Conservation (phyloP, 1,284 basidiomycete genomes). For the Sporisorium scitamineum region DNA sequence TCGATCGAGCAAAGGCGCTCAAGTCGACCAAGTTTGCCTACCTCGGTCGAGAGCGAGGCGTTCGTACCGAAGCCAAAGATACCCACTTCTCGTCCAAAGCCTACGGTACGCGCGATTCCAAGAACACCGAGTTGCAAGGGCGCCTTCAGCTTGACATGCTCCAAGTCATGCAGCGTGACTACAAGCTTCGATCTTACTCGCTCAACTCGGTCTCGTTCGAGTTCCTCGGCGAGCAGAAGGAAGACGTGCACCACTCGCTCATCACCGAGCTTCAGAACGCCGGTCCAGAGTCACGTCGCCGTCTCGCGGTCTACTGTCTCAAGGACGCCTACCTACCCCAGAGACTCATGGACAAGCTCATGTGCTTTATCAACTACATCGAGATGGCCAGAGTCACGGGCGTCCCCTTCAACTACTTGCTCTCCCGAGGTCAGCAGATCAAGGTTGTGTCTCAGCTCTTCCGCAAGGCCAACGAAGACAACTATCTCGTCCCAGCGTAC, state of each 20-base stretch:
- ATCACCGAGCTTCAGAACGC: slow-evolving; percentile 69
- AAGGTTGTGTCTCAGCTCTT: slow-evolving; percentile 69
- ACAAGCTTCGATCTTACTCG: slow-evolving; percentile 68
- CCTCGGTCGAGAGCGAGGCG: slow-evolving; percentile 63
- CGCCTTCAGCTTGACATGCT: slow-evolving; percentile 69
- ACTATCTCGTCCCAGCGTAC: slow-evolving; percentile 67
- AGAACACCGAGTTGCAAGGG: slow-evolving; percentile 67
- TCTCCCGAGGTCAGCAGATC: slow-evolving; percentile 69
- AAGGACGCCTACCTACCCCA: slow-evolving; percentile 69
- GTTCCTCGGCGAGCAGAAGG: slow-evolving; percentile 68
- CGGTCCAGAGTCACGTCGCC: slow-evolving; percentile 66
- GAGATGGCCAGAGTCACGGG: slow-evolving; percentile 69
- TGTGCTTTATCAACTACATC: slow-evolving; percentile 70
- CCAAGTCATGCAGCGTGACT: slow-evolving; percentile 69
- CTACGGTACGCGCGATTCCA: slow-evolving; percentile 68
- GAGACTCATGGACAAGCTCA: slow-evolving; percentile 68
- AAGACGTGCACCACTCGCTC: slow-evolving; percentile 68
- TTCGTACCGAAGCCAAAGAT: slow-evolving; percentile 67
- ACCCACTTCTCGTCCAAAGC: slow-evolving; percentile 69
- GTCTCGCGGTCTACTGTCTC: slow-evolving; percentile 68
- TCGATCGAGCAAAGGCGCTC: slow-evolving; percentile 67
- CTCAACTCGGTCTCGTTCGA: slow-evolving; percentile 69
- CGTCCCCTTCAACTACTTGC: slow-evolving; percentile 69
- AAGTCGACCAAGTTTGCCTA: slow-evolving; percentile 65
- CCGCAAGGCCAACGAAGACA: slow-evolving; percentile 67